phyloP scores from a whole-genome alignment of 352 stramenopile genomes.

The Phytophthora colocasiae region DNA sequence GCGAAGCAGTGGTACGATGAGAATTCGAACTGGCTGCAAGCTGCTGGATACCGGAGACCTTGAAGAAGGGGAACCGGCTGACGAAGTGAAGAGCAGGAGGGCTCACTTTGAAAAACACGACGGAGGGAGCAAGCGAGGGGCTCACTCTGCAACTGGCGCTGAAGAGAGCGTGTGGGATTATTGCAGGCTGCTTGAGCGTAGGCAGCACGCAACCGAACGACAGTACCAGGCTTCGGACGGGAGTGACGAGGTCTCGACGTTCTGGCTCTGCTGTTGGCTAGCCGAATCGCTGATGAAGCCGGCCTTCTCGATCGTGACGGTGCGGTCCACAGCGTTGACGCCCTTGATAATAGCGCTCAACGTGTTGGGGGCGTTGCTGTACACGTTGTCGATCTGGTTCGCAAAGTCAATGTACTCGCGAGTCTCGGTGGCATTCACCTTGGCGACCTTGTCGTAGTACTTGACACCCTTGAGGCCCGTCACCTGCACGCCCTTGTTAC shows the following conservation, averaged over 20 bases:
- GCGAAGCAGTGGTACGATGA: too few relatives aligned
- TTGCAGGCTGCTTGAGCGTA: too few relatives aligned
- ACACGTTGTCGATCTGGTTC: constrained; percentile 89
- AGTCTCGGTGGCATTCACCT: constrained; percentile 60
- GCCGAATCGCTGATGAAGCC: constrained; percentile 48
- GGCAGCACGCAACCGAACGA: too few relatives aligned
- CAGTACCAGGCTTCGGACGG: too few relatives aligned
- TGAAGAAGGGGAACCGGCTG: too few relatives aligned
- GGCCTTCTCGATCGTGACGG: constrained; percentile 67
- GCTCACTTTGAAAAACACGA: too few relatives aligned
- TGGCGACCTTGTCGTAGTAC: constrained; percentile 90
- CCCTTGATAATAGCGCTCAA: constrained; percentile 62
- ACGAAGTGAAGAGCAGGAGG: too few relatives aligned
- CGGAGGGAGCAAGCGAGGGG: too few relatives aligned
- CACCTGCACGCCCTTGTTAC: constrained; percentile 63
- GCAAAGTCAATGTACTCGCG: constrained; percentile 66
- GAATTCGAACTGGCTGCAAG: too few relatives aligned
- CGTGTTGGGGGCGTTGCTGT: constrained; percentile 64
- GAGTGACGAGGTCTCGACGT: constrained; percentile 38
- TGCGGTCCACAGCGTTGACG: constrained; percentile 45
- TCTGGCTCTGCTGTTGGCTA: constrained; percentile 1
- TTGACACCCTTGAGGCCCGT: constrained; percentile 84
- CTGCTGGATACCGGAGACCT: too few relatives aligned
- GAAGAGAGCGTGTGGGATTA: too few relatives aligned
- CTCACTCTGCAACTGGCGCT: too few relatives aligned